Evolutionary conservation across 1,139 yeast genomes (phyloP), one percentile per base, ranked within the genome.

Genomic region (Lodderomyces pseudojiufengensis): DNA sequence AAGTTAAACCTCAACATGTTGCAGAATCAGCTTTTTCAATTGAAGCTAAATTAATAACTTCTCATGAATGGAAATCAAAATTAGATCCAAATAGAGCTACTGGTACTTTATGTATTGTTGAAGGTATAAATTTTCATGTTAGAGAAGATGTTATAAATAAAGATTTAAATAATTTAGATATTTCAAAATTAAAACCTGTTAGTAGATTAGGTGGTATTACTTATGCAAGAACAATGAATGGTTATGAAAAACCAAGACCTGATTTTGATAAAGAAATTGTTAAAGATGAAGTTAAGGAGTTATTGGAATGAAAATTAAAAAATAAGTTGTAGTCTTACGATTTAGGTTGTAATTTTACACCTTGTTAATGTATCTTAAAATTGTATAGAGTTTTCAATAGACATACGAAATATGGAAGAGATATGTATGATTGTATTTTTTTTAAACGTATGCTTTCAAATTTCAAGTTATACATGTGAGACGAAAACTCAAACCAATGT

Each of bases 1-100:
- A 55, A 21, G 84, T 79, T 26, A 67, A 61, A 39, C 72, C 83
- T 0, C 67, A 76, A 4, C 78, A 72, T 47, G 84, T 79, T 8
- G 78, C 75, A 1, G 84, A 79, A 45, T 69, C 79, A 27, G 81
- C 79, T 1, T 77, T 79, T 46, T 73, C 81, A 3, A 49, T 79
- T 11, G 85, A 79, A 52, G 78, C 73, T 24, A 75, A 70, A 49
- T 54, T 77, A 23, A 42, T 73, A 13, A 60, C 62, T 36, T 44
- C 51, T 12, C 78, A 73, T 45, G 70, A 66, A 14, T 74, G 74
- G 70, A 56, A 45, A 12, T 70, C 81, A 6, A 67, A 61, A 41
- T 35, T 39, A 8, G 59, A 59, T 33, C 65, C 73, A 2, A 57
- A 52, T 1, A 54, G 50, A 29, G 54, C 51, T 10, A 59, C 76